Conservation (phyloP, 2,329 filamentous ascomycete species). For the Metarhizium humberi region DNA sequence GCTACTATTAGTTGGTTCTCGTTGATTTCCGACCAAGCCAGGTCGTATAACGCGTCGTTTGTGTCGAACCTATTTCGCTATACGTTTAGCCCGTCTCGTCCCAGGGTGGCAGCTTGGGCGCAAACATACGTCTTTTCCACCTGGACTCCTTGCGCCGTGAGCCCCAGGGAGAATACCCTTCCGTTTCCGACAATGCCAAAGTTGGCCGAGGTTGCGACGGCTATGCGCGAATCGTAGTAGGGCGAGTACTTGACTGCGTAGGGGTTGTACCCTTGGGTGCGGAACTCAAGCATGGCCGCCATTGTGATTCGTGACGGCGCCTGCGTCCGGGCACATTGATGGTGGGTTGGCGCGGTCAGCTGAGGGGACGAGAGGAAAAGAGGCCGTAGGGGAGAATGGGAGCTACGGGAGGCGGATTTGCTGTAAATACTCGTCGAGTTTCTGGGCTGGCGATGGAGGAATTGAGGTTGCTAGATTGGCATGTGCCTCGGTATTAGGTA, state of each 20-base stretch:
- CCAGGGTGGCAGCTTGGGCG: neutral
- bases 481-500: constrained; percentile 5
- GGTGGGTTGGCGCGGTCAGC: neutral
- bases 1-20: constrained; percentile 88
- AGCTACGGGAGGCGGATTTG: too few relatives aligned
- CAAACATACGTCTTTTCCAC: constrained; percentile 69
- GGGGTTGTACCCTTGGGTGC: constrained; percentile 88
- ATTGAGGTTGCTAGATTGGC: constrained; percentile 12
- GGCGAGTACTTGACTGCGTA: constrained; percentile 98
- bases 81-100: neutral
- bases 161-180: constrained; percentile 70
- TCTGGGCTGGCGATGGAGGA: constrained; percentile 1
- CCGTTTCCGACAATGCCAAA: constrained; percentile 97
- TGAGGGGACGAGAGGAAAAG: neutral
- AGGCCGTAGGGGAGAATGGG: too few relatives aligned
- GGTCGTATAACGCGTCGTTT: constrained; percentile 92
- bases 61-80: constrained; percentile 67
- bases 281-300: constrained; percentile 81
- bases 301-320: constrained; percentile 16
- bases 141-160: constrained; percentile 76
- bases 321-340: constrained; percentile 12
- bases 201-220: constrained; percentile 84
- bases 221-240: constrained; percentile 91
- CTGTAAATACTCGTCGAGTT: too few relatives aligned
- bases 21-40: constrained; percentile 91